Percentiles rank a stretch among this genome's conserved stretches.
phyloP scores from a whole-genome alignment of 2,329 filamentous ascomycete species.

The Cyclaneusma minus region DNA sequence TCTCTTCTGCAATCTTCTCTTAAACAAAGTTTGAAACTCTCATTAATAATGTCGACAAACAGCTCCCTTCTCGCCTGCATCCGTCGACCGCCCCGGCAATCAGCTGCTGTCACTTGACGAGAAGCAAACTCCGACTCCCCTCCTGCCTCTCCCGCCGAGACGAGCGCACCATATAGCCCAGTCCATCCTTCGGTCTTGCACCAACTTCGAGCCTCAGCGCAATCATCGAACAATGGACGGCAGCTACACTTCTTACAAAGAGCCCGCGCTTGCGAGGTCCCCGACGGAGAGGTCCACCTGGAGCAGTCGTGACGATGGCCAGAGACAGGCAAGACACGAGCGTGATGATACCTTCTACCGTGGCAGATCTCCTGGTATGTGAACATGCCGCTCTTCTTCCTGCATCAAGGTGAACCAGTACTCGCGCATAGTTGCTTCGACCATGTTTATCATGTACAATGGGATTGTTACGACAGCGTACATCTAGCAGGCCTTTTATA shows the following conservation, averaged over 20 bases:
- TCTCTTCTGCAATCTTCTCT: too few relatives aligned
- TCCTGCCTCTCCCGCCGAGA: conserved; percentile 3
- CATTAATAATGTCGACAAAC: conserved; percentile 22
- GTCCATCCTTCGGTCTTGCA: conserved; percentile 1
- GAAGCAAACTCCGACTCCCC: conserved; percentile 6
- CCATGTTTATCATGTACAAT: too few relatives aligned
- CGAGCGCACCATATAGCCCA: conserved; percentile 7
- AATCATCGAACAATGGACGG: conserved; percentile 3
- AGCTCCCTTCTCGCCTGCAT: conserved; percentile 16
- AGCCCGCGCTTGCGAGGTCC: conserved; percentile 16
- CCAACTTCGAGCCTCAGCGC: conserved; percentile 1
- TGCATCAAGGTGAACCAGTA: too few relatives aligned
- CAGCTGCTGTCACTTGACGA: conserved; percentile 18
- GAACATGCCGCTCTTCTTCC: conserved; percentile 1
- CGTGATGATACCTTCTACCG: conserved; percentile 46
- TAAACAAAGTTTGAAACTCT: too few relatives aligned
- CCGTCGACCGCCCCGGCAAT: conserved; percentile 10
- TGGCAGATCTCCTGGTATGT: conserved; percentile 56
- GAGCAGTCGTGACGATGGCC: conserved; percentile 17
- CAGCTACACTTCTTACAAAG: too few relatives aligned
- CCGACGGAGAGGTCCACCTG: conserved; percentile 18
- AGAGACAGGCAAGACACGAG: conserved; percentile 21
- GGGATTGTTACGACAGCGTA: too few relatives aligned
- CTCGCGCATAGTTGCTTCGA: too few relatives aligned
- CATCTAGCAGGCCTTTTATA: too few relatives aligned